Percentiles rank a stretch among this genome's conserved stretches.
phyloP scores from a whole-genome alignment of 306 rosid genomes.

The Canavalia gladiata region DNA sequence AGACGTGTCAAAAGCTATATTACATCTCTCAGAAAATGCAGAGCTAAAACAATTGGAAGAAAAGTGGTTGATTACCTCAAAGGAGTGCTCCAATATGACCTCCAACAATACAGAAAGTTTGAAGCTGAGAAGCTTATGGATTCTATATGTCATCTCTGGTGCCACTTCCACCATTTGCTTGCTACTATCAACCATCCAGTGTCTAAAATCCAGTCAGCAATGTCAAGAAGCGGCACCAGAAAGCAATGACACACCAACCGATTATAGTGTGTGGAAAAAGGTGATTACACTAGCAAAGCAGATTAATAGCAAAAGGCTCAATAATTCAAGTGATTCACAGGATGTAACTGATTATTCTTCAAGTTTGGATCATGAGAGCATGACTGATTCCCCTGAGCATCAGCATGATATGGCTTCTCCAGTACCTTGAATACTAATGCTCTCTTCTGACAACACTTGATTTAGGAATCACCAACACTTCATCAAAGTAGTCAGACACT shows the following conservation, averaged over 20 bases:
- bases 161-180: slow-evolving; percentile 63
- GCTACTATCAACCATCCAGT: slow-evolving; percentile 45
- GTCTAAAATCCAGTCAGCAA: not conserved
- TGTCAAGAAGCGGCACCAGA: slow-evolving; percentile 27
- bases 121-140: slow-evolving; percentile 64
- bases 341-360: slow-evolving; percentile 39
- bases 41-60: slow-evolving; percentile 53
- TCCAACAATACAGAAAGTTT: slow-evolving; percentile 42
- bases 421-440: not conserved
- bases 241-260: slow-evolving; percentile 36
- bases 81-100: slow-evolving; percentile 44
- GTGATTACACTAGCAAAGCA: slow-evolving; percentile 22
- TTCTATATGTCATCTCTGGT: slow-evolving; percentile 62
- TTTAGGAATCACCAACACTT: slow-evolving; percentile 23
- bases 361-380: slow-evolving; percentile 24
- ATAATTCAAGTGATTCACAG: slow-evolving; percentile 15
- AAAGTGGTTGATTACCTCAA: slow-evolving; percentile 50
- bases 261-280: slow-evolving; percentile 40
- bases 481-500: slow-evolving; percentile 7
- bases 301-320: slow-evolving; percentile 33
- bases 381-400: slow-evolving; percentile 8
- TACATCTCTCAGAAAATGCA: slow-evolving; percentile 57
- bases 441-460: slow-evolving; percentile 20
- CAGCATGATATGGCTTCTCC: slow-evolving; percentile 27
- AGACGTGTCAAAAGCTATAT: slow-evolving; percentile 69